phyloP scores from a whole-genome alignment of 1,139 yeast species.

The Geotrichum candidum region DNA sequence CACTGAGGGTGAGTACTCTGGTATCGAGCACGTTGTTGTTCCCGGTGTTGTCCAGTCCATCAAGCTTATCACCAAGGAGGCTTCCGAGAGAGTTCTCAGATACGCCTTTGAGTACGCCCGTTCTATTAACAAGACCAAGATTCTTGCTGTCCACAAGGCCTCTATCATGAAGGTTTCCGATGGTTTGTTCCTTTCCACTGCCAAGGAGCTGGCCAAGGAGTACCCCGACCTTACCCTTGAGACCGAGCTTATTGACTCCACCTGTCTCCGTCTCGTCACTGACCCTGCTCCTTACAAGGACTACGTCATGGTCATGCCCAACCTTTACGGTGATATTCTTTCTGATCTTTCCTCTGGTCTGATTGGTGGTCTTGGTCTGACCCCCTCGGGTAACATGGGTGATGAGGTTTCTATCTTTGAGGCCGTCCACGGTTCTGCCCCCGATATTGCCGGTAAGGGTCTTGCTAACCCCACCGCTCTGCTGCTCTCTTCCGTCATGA shows the following conservation, averaged over 20 bases:
- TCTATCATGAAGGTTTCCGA: conserved; percentile 97
- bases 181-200: conserved; percentile 91
- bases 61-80: conserved; percentile 92
- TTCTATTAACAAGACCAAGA: conserved; percentile 81
- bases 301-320: conserved; percentile 98
- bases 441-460: conserved; percentile 97
- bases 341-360: conserved; percentile 96
- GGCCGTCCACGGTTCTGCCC: conserved; percentile 99
- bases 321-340: conserved; percentile 95
- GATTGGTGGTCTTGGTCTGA: conserved; percentile 96
- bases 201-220: conserved; percentile 81
- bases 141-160: conserved; percentile 95
- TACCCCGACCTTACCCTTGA: conserved; percentile 83
- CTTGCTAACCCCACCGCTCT: conserved; percentile 98
- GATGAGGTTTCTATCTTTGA: conserved; percentile 94
- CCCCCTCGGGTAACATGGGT: conserved; percentile 99
- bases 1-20: conserved; percentile 99
- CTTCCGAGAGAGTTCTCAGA: conserved; percentile 92
- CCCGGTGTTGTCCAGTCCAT: conserved; percentile 98
- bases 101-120: conserved; percentile 96
- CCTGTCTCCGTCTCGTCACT: conserved; percentile 82
- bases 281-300: conserved; percentile 79
- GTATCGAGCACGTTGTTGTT: conserved; percentile 95
- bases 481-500: conserved; percentile 92
- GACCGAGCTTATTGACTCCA: conserved; percentile 90